Evolutionary conservation across 495 filamentous ascomycete species (phyloP).

Genomic region (Lentithecium fluviatile): DNA sequence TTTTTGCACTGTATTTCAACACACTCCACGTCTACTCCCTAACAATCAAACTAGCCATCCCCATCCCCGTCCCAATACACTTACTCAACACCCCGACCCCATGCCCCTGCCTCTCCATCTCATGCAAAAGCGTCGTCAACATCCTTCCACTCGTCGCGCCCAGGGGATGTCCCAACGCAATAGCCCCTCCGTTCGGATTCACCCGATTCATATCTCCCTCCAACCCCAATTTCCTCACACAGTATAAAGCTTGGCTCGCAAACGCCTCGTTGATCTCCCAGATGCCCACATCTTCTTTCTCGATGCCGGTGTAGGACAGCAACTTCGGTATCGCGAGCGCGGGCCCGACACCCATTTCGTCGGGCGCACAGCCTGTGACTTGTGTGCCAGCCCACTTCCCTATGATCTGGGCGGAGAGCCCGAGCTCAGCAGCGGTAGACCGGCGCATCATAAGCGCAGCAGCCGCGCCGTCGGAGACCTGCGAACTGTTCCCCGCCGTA

Average conservation of each 20-base stretch:
- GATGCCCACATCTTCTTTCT: slow-evolving; percentile 68
- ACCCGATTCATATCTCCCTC: slow-evolving; percentile 54
- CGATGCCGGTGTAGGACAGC: slow-evolving; percentile 62
- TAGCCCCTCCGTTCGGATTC: slow-evolving; percentile 68
- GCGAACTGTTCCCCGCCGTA: slow-evolving; percentile 84
- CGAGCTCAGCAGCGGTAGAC: slow-evolving; percentile 74
- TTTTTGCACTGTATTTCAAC: too few relatives aligned
- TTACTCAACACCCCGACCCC: slow-evolving; percentile 46
- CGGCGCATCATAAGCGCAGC: slow-evolving; percentile 79
- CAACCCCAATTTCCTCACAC: slow-evolving; percentile 68
- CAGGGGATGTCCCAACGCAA: slow-evolving; percentile 47
- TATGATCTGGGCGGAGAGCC: slow-evolving; percentile 65
- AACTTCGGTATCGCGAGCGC: slow-evolving; percentile 82
- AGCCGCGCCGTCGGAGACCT: slow-evolving; percentile 85
- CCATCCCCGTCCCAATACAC: slow-evolving; percentile 51
- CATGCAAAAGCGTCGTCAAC: slow-evolving; percentile 42
- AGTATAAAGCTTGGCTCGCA: slow-evolving; percentile 84
- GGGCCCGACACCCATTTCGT: slow-evolving; percentile 93
- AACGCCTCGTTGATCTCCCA: slow-evolving; percentile 99
- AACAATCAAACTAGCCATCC: slow-evolving; percentile 49
- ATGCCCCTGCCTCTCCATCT: slow-evolving; percentile 43
- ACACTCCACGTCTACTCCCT: slow-evolving; percentile 39
- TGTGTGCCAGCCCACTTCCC: slow-evolving; percentile 74
- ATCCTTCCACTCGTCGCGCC: slow-evolving; percentile 45
- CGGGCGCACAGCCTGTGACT: slow-evolving; percentile 73